Conservation (phyloP, 768 basidiomycete genomes). For the Vararia minispora region DNA sequence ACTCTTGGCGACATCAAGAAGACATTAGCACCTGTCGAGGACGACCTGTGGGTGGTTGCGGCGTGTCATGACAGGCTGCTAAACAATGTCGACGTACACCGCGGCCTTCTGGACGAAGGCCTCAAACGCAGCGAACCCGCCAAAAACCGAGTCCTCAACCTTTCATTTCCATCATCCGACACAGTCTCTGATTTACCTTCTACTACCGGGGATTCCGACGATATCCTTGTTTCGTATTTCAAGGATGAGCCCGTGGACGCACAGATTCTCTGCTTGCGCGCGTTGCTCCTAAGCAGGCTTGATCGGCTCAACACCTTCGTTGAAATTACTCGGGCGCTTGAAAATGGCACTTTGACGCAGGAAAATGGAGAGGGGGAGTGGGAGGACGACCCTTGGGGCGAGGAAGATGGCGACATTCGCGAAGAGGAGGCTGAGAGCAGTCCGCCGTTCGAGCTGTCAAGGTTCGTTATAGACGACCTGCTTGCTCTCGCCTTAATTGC, state of each 20-base stretch:
- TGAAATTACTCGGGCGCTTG: conserved; percentile 35
- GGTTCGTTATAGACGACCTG: conserved; percentile 54
- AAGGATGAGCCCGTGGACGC: conserved; percentile 45
- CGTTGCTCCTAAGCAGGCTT: conserved; percentile 52
- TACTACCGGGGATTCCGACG: conserved; percentile 15
- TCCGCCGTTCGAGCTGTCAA: conserved; percentile 41
- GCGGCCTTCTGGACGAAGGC: conserved; percentile 49
- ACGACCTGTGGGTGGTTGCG: conserved; percentile 73
- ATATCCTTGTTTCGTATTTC: conserved; percentile 42
- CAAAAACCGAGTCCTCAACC: conserved; percentile 23
- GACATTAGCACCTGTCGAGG: conserved; percentile 37
- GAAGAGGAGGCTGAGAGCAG: conserved; percentile 16
- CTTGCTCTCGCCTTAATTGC: conserved; percentile 49
- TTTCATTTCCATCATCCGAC: conserved; percentile 13
- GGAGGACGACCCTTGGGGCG: conserved; percentile 75
- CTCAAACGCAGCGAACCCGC: conserved; percentile 45
- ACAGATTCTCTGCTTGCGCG: conserved; percentile 53
- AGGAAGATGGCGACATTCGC: conserved; percentile 25
- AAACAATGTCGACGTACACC: conserved; percentile 44
- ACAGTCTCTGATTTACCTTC: conserved; percentile 12
- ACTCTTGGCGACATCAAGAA: conserved; percentile 36
- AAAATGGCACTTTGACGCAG: conserved; percentile 12
- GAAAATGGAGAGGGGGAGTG: conserved; percentile 43
- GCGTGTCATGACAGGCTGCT: conserved; percentile 61
- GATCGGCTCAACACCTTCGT: conserved; percentile 67